Percentiles rank a stretch among this genome's conserved stretches.
These are phyloP conservation scores for Nothophoma quercina DNA, from an alignment of 2,329 filamentous ascomycete species.

Conservation along the genomic window DNA sequence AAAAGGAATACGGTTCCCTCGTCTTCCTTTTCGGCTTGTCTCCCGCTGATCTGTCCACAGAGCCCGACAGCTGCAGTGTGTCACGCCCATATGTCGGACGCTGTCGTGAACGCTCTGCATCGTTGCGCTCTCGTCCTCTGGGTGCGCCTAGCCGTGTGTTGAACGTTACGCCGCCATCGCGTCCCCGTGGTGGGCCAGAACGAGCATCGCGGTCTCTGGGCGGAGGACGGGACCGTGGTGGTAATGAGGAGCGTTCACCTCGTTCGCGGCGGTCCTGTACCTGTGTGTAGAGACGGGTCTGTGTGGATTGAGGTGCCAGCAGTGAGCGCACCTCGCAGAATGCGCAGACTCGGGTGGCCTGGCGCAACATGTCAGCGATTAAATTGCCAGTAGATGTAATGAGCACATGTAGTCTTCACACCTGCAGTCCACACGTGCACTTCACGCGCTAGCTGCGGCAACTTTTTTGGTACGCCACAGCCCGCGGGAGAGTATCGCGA, in stretches of 20 bases:
- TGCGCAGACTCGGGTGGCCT: conserved; percentile 46
- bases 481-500: background rate
- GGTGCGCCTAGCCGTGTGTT: conserved; percentile 10
- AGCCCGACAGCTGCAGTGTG: conserved; percentile 58
- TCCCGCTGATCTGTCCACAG: conserved; percentile 35
- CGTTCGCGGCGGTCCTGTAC: conserved; percentile 25
- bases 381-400: no score
- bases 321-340: conserved; percentile 53
- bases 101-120: conserved; percentile 14
- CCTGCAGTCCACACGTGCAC: conserved; percentile 7
- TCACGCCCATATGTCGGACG: conserved; percentile 34
- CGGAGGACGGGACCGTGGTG: conserved; percentile 18
- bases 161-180: conserved; percentile 3
- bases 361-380: conserved; percentile 41
- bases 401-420: no score
- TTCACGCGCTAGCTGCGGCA: conserved; percentile 8
- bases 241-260: conserved; percentile 16
- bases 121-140: background rate
- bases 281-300: conserved; percentile 48
- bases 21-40: conserved; percentile 31
- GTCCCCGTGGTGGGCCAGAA: background rate
- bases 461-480: conserved; percentile 1
- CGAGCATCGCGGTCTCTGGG: conserved; percentile 43
- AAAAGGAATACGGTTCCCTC: conserved; percentile 42
- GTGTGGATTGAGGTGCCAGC: no score